These are phyloP conservation scores for Carpinus fangiana DNA, from an alignment of 306 rosid species.

Conservation along the genomic window DNA sequence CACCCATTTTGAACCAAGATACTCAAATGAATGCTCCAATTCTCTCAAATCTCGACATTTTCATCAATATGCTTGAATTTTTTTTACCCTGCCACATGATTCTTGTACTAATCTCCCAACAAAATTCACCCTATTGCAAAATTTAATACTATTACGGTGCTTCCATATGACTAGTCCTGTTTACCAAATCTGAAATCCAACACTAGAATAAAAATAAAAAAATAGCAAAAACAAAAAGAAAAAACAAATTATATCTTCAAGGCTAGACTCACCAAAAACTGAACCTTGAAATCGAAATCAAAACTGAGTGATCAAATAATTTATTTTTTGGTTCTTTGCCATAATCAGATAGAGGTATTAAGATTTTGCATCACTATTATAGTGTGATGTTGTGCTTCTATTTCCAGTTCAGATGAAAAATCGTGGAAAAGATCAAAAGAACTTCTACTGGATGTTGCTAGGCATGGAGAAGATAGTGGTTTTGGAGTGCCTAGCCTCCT, in stretches of 20 bases:
- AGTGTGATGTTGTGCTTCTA: conserved; percentile 26
- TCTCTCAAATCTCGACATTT: no score
- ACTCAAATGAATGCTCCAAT: no score
- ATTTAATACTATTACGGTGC: no score
- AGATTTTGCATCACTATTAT: conserved; percentile 17
- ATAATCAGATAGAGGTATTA: not conserved
- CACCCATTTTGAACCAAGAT: no score
- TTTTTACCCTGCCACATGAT: no score
- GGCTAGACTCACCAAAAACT: not conserved
- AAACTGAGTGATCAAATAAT: not conserved
- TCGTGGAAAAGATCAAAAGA: conserved; percentile 84
- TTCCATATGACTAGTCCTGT: not conserved
- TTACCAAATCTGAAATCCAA: not conserved
- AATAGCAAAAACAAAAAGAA: not conserved
- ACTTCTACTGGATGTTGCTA: conserved; percentile 77
- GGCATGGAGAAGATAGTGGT: conserved; percentile 80
- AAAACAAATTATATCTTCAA: not conserved
- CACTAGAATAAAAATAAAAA: not conserved
- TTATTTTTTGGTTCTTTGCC: not conserved
- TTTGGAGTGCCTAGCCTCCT: conserved; percentile 83
- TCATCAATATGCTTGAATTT: no score
- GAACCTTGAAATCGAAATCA: not conserved
- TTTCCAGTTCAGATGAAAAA: conserved; percentile 77
- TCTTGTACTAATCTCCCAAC: no score
- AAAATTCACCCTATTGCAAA: no score